Base-by-base conservation (phyloP, 495 filamentous ascomycete species). In the Aspergillus indologenus region DNA sequence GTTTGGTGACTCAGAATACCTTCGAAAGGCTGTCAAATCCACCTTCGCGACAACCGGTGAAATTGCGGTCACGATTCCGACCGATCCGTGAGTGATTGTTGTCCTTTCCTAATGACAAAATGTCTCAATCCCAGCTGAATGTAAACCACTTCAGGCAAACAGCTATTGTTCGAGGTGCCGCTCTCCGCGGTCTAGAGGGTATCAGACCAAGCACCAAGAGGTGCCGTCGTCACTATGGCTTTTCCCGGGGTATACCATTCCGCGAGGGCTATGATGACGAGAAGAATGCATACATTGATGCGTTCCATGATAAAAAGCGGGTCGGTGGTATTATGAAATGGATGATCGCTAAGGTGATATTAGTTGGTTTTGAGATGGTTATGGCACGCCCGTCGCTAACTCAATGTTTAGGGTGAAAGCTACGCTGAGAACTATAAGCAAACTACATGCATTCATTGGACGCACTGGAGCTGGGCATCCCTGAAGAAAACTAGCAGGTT, bases 1-100 rank as follows among this genome's bases (percentile, higher is more conserved):
- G 2, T 88, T 88, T 60, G 86, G 86, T 12, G 78, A 81, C 52
- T 86, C 80, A 18, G 81, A 79, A 62, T 89, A 88, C 63, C 75
- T 89, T 15, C 56, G 26, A 4, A 3, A 29, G 26, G 4, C 4
- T 29, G 26, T 29, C 9, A 44, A 23, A 53, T 48, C 8, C 34
- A 81, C 11, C 34, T 60, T n/a, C 26, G 22, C 63, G 85, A 48
- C 74, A 74, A 49, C 9, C 26, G 51, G 44, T 11, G 43, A 54
- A 1, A 60, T 60, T 19, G 20, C 57, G 17, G 54, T 60, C n/a
- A 56, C 53, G 5, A 40, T 56, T 14, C 58, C 58, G 18, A 46
- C 50, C 11, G 45, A 15, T 14, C 58, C 58, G 52, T 60, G 34
- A 45, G 53, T 31, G 4, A 4, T 29, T 29, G 7, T 22, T n/a